A percentile compares a stretch with the other conserved stretches of the same genome.
These are phyloP conservation scores for Nitzschia sp. DNA, from an alignment of 108 stramenopile genomes.

Conservation along the genomic window DNA sequence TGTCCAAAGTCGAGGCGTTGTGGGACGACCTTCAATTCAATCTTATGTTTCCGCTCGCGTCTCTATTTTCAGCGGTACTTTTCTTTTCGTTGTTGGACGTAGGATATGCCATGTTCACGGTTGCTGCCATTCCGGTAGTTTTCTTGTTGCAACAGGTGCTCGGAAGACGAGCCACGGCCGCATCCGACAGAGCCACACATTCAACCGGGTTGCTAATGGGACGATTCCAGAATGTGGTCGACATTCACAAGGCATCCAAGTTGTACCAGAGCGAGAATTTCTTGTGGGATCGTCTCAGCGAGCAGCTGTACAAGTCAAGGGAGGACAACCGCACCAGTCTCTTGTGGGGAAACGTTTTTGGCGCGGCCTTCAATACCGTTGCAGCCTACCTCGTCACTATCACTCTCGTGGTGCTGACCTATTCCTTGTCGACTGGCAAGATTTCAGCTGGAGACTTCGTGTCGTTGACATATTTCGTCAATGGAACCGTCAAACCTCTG, in stretches of 20 bases:
- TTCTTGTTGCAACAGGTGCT: neutral
- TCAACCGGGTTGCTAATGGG: conserved; percentile 5
- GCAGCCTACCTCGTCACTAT: neutral
- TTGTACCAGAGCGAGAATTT: neutral
- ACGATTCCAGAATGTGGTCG: neutral
- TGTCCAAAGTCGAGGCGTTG: neutral
- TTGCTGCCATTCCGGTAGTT: neutral
- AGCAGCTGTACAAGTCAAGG: neutral
- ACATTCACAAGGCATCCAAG: neutral
- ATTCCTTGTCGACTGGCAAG: neutral
- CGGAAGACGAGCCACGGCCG: neutral
- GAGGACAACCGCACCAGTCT: neutral
- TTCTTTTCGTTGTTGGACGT: neutral
- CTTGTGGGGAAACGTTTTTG: neutral
- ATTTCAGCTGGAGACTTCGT: neutral
- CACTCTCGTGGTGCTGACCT: neutral
- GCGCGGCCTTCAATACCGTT: neutral
- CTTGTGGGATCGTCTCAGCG: neutral
- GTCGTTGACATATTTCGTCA: neutral
- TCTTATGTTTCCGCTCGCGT: neutral
- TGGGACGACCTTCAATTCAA: neutral
- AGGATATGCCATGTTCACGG: neutral
- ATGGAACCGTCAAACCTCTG: neutral
- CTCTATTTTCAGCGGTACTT: neutral
- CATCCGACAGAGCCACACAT: neutral